phyloP scores from a whole-genome alignment of 2,329 filamentous ascomycete genomes.

The Huntiella bhutanensis region DNA sequence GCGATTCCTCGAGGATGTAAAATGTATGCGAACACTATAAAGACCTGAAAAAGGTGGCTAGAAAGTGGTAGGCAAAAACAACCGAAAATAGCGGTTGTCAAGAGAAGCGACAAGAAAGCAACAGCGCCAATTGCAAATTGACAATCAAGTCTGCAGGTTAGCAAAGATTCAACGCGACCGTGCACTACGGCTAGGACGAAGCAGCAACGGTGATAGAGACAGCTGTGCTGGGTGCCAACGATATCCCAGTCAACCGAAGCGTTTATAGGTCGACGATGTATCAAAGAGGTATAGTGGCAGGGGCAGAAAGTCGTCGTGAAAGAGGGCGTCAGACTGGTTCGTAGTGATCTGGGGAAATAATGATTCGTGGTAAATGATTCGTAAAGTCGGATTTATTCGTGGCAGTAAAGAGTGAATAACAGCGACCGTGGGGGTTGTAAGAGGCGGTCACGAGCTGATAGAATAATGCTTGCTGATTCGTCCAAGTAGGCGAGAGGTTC shows the following conservation, averaged over 20 bases:
- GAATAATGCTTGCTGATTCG: background rate
- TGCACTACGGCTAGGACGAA: too few relatives aligned
- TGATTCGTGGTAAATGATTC: too few relatives aligned
- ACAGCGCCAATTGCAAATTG: background rate
- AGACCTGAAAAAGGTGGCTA: background rate
- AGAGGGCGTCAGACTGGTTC: too few relatives aligned
- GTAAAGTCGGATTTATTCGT: too few relatives aligned
- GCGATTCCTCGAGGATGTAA: constrained; percentile 7
- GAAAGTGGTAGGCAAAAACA: background rate
- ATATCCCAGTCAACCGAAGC: too few relatives aligned
- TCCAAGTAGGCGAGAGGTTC: background rate
- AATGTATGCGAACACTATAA: background rate
- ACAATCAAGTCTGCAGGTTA: background rate
- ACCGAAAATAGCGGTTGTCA: background rate
- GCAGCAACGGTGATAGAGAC: too few relatives aligned
- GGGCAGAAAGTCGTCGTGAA: too few relatives aligned
- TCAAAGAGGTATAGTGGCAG: too few relatives aligned
- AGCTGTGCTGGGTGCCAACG: too few relatives aligned
- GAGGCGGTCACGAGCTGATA: background rate
- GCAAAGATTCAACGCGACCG: background rate
- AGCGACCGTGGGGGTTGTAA: background rate
- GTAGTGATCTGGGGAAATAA: too few relatives aligned
- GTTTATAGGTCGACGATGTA: too few relatives aligned
- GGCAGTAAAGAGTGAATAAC: too few relatives aligned
- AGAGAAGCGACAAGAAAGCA: background rate